Evolutionary conservation across 257 asterid genomes (phyloP).

Genomic region (Fraxinus pennsylvanica): DNA sequence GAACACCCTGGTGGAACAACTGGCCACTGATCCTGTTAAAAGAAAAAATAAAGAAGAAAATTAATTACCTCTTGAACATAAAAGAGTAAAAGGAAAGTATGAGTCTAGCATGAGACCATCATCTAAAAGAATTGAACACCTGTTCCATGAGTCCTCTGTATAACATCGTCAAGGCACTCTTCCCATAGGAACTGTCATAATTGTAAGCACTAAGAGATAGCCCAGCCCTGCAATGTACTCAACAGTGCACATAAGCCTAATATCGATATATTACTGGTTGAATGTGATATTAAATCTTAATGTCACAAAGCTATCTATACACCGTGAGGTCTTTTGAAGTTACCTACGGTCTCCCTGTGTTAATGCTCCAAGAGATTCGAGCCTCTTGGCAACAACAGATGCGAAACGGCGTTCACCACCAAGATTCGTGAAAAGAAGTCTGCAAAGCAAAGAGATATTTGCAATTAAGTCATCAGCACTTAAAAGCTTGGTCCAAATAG

Average conservation of each 20-base stretch:
- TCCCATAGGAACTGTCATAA: slow-evolving; percentile 89
- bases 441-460: slow-evolving; percentile 28
- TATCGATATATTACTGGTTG: background rate
- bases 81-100: background rate
- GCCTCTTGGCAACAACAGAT: slow-evolving; percentile 94
- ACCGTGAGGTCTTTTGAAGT: slow-evolving; percentile 14
- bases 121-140: slow-evolving; percentile 43
- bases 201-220: slow-evolving; percentile 94
- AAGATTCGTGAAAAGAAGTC: slow-evolving; percentile 92
- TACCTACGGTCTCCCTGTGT: slow-evolving; percentile 99
- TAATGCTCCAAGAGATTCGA: slow-evolving; percentile 95
- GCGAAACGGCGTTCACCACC: slow-evolving; percentile 99
- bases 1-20: slow-evolving; percentile 89
- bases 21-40: slow-evolving; percentile 63
- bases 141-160: slow-evolving; percentile 86
- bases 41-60: slow-evolving; percentile 12
- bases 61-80: slow-evolving; percentile 10
- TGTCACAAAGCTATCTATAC: slow-evolving; percentile 14
- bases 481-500: background rate
- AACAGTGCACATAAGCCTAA: slow-evolving; percentile 20
- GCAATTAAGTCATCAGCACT: slow-evolving; percentile 13
- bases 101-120: slow-evolving; percentile 18
- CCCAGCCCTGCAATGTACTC: slow-evolving; percentile 79
- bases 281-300: slow-evolving; percentile 20
- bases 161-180: slow-evolving; percentile 73